phyloP scores from a whole-genome alignment of 2,329 filamentous ascomycete genomes.

The Colletotrichum cuscutae region DNA sequence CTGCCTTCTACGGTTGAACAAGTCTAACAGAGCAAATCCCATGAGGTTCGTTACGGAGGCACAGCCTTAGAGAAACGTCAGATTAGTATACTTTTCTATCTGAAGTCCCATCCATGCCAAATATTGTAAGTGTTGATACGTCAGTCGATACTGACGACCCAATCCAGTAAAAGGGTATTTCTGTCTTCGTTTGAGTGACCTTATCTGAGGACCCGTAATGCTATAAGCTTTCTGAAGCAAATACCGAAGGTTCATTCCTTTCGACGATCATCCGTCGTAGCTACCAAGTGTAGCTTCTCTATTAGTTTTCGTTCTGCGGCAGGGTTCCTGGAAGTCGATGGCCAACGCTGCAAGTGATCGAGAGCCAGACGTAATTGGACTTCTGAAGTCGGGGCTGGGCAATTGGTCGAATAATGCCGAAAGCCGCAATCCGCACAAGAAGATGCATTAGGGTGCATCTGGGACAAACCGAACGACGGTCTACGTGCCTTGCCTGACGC shows the following conservation, averaged over 20 bases:
- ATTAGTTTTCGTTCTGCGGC: constrained; percentile 18
- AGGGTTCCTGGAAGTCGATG: constrained; percentile 1
- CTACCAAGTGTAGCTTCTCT: constrained; percentile 15
- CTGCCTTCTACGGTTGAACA: constrained; percentile 23
- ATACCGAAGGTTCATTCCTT: neutral
- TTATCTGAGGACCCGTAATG: neutral
- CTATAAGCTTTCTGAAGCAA: neutral
- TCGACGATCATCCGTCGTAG: neutral
- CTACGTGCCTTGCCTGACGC: neutral
- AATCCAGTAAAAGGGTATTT: neutral
- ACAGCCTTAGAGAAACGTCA: neutral
- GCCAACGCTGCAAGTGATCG: constrained; percentile 24
- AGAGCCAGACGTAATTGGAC: constrained; percentile 32
- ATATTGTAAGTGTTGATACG: neutral
- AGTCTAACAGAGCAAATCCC: constrained; percentile 1
- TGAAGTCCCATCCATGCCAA: neutral
- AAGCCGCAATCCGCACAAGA: constrained; percentile 19
- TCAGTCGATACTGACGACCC: neutral
- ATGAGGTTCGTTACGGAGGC: neutral
- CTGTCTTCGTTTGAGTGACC: neutral
- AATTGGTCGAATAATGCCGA: constrained; percentile 13
- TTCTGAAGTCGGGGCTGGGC: constrained; percentile 17
- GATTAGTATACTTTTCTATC: constrained; percentile 24
- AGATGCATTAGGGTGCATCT: constrained; percentile 18
- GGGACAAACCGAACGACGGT: constrained; percentile 2